Base-by-base conservation (phyloP, 176 grass and related monocot species). In the Rhipidocladum racemiflorum region DNA sequence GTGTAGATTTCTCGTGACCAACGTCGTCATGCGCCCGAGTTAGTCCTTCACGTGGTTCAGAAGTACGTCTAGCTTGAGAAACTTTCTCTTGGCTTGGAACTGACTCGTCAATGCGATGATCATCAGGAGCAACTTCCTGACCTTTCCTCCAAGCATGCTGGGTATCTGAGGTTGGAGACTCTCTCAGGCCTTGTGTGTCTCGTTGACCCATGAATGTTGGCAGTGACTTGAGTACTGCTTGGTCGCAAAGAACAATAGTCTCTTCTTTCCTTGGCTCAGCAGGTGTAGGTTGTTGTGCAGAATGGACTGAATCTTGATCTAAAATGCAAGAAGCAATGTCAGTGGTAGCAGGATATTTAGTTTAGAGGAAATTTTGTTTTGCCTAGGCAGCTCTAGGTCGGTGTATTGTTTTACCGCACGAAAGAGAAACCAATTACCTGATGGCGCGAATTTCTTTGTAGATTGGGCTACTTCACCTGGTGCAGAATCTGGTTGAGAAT, bases 371-470 rank as follows among this genome's bases (percentile, higher is more conserved):
- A 9, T 42, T 42, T 17, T 18, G 4, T 49, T 72, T 30, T 50
- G 8, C 11, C 17, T n/a, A 74, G 30, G 40, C 29, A 48, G 38
- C 39, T 55, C 46, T 65, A 53, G 34, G 44, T 59, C 16, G 25
- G 46, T 53, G 36, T 53, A 55, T 3, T 20, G 9, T 18, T 25
- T 27, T 9, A 12, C 6, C 30, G 21, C 61, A 75, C 38, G 10
- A 53, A 82, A 54, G 42, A 82, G 12, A 61, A 77, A 62, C 7
- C 34, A 2, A 51, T 77, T 77, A 87, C 85, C 85, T 77, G 79
- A 77, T 51, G 14, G 23, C 45, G 34, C 3, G 15, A 43, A 44
- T 43, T 77, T 77, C 65, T 77, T 69, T 53, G 51, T 32, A 83
- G 72, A 18, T 53, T 54, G 34, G 32, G 27, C 57, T 55, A 70